Evolutionary conservation across 768 basidiomycete genomes (phyloP), one percentile per base, ranked within the genome.

Genomic region (Russula sp.): DNA sequence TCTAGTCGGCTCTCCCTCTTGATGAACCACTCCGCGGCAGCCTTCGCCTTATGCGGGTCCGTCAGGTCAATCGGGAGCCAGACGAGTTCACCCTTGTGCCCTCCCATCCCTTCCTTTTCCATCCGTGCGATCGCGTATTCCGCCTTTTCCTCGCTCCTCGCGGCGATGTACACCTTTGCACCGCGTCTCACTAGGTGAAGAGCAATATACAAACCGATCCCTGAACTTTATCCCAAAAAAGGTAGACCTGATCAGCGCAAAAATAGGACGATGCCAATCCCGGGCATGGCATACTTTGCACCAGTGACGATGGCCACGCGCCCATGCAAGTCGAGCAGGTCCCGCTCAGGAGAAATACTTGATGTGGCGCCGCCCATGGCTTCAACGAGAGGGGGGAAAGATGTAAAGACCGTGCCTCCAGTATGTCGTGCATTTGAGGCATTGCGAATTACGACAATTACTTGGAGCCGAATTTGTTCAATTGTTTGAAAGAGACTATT

Each of bases 251-350:
- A 32, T 10, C 20, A 40, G 36, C 22, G 24, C 44, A 48, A 48
- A 44, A 40, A 34, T 22, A 1, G 30, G 1, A 16, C 11, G 10
- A 32, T 9, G 16, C 24, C n/a, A 8, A 5, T 40, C 46, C 48
- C 30, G 11, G 18, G n/a, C 22, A 55, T 26, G 18, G 73, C 76
- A 55, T 53, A 79, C 80, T 77, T 80, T 59, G 81, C 82, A 13
- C 83, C 83, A 0, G 80, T 81, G 34, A 83, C 79, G 22, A 84
- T 69, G 1, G 75, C 79, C 2, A 82, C 79, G 63, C 78, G 80
- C 22, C 79, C 81, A 0, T 70, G 74, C 5, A 82, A 72, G 69
- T 82, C 78, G n/a, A 76, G 74, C 18, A 83, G 73, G 59, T 83
- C 82, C 18, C 69, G 72, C 22, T 72, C 72, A 1, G 75, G 72